Evolutionary conservation across 2,329 filamentous ascomycete species (phyloP), one percentile per base, ranked within the genome.

Genomic region (Colletotrichum lini): DNA sequence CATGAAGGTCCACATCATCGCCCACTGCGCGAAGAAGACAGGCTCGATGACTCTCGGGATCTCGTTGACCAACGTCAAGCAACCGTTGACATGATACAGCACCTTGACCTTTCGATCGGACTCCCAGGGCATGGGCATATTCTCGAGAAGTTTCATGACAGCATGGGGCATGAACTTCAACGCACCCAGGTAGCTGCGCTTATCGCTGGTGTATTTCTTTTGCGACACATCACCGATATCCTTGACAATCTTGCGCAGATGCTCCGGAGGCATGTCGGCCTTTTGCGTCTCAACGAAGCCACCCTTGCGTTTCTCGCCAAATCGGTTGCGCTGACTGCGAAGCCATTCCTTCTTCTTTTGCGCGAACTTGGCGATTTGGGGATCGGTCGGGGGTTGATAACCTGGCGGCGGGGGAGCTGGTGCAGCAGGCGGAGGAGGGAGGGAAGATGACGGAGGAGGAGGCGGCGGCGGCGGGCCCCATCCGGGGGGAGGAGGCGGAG

Each of bases 61-160:
- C 85, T 99, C 96, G 81, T 99, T 99, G 78, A 99, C 97, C 67
- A 99, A 85, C 2, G 96, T 99, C 83, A 99, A 83, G 79, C 97
- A 99, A 40, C 96, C 96, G 78, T 99, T 99, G 77, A 98, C 95
- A 79, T 99, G 96, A 81, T 99, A 99, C 15, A 99, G 87, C 38
- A 99, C 96, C 84, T 98, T 98, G 73, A 99, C 97, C 79, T 99
- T 96, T 73, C 95, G 91, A 35, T 94, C 91, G 68, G 95, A 96
- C 84, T 99, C 96, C 96, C 96, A 99, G 0, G 96, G 96, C 96
- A 99, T 99, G 4, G 96, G 96, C 96, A 99, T 99, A 78, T 99
- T 99, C 85, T 99, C 96, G 67, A 99, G 83, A 30, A 99, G 88
- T 86, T 99, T 99, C 84, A 99, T 84, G 13, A 99, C 96, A 7